These are phyloP conservation scores for Lachnellula willkommii DNA, from an alignment of 2,329 filamentous ascomycete genomes.

Conservation along the genomic window DNA sequence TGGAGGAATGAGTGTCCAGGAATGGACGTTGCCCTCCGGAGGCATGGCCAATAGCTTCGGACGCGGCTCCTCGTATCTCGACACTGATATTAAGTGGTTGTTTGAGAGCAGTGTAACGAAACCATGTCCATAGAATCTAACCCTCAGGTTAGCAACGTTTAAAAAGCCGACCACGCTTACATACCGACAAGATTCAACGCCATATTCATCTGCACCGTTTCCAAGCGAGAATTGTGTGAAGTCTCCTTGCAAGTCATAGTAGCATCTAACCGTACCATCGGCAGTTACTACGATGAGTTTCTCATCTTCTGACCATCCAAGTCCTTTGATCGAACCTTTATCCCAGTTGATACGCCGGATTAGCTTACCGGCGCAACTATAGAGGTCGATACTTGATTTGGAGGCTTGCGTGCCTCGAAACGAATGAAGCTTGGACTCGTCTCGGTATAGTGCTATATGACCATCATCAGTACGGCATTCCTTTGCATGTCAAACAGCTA, in stretches of 20 bases:
- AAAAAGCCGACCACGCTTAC: neutral
- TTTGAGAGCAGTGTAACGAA: conserved; percentile 88
- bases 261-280: conserved; percentile 84
- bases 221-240: conserved; percentile 93
- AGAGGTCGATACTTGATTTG: conserved; percentile 87
- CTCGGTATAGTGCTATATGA: conserved; percentile 71
- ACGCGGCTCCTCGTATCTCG: conserved; percentile 83
- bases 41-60: conserved; percentile 74
- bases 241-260: conserved; percentile 85
- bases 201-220: conserved; percentile 80
- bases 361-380: conserved; percentile 85
- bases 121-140: conserved; percentile 75
- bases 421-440: conserved; percentile 76
- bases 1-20: conserved; percentile 86
- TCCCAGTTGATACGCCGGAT: conserved; percentile 88
- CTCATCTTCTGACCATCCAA: conserved; percentile 97
- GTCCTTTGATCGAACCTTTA: conserved; percentile 75
- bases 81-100: conserved; percentile 81
- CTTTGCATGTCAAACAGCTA: neutral
- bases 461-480: conserved; percentile 24
- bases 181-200: conserved; percentile 73
- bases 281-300: conserved; percentile 80
- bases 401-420: conserved; percentile 66
- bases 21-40: conserved; percentile 73
- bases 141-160: neutral